A percentile compares a stretch with the other conserved stretches of the same genome.
phyloP scores from a whole-genome alignment of 352 stramenopile genomes.

The Pythium guiyangense region DNA sequence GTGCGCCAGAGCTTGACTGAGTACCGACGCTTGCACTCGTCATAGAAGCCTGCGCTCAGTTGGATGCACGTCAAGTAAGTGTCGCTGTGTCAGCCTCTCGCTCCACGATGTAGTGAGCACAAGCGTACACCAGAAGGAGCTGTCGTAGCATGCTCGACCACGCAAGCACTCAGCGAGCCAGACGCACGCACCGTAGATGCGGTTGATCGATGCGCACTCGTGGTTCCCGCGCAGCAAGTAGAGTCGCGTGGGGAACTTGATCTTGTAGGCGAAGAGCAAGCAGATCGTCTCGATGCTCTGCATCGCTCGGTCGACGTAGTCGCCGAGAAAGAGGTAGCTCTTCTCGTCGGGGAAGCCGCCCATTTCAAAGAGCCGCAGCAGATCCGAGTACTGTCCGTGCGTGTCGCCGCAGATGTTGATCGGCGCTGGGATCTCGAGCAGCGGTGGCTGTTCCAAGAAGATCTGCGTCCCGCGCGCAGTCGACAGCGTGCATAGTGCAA shows the following conservation, averaged over 20 bases:
- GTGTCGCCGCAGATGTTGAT: conserved; percentile 97
- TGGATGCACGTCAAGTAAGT: neutral
- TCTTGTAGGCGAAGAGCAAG: conserved; percentile 82
- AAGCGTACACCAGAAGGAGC: neutral
- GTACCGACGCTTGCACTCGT: conserved; percentile 96
- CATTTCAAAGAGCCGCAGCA: conserved; percentile 95
- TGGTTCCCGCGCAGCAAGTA: conserved; percentile 84
- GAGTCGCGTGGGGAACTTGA: conserved; percentile 84
- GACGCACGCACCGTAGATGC: conserved; percentile 52
- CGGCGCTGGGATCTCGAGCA: conserved; percentile 91
- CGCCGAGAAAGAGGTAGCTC: conserved; percentile 78
- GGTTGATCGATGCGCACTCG: conserved; percentile 77
- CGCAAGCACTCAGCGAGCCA: neutral
- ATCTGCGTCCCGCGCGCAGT: conserved; percentile 14
- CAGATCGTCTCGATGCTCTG: conserved; percentile 84
- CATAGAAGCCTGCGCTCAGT: conserved; percentile 88
- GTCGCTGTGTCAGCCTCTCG: too few relatives aligned
- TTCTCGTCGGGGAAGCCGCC: conserved; percentile 85
- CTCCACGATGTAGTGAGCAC: too few relatives aligned
- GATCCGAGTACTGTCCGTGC: conserved; percentile 97
- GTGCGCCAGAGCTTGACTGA: conserved; percentile 92
- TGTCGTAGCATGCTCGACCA: neutral
- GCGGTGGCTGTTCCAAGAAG: conserved; percentile 89
- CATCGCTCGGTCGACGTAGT: conserved; percentile 89
- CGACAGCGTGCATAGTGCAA: conserved; percentile 5